A percentile compares a stretch with the other conserved stretches of the same genome.
These are phyloP conservation scores for Ogataea salicorniae DNA, from an alignment of 805 yeast species.

Conservation along the genomic window DNA sequence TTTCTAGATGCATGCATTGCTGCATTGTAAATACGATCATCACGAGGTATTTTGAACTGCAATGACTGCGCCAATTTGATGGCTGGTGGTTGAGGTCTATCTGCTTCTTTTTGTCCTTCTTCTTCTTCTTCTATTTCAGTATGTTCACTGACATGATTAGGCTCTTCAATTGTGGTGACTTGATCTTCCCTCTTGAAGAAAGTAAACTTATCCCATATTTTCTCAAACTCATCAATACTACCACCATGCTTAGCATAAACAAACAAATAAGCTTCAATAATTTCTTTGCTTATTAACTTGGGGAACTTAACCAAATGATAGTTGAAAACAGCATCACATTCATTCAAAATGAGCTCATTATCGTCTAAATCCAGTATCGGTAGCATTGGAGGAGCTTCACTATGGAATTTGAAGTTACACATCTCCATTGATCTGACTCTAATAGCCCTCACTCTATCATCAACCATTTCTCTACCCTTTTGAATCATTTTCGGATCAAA, in stretches of 20 bases:
- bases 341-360: conserved; percentile 50
- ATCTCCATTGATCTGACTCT: conserved; percentile 32
- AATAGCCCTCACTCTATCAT: conserved; percentile 38
- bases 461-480: conserved; percentile 24
- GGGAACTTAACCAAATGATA: conserved; percentile 44
- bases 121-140: conserved; percentile 5
- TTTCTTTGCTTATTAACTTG: conserved; percentile 34
- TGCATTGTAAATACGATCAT: conserved; percentile 49
- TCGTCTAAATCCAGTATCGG: conserved; percentile 32
- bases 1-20: conserved; percentile 63
- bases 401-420: conserved; percentile 27
- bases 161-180: conserved; percentile 22
- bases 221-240: conserved; percentile 31
- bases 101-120: conserved; percentile 17
- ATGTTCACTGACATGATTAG: conserved; percentile 5
- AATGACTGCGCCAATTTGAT: conserved; percentile 2
- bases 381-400: conserved; percentile 71
- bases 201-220: conserved; percentile 33
- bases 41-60: conserved; percentile 33
- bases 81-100: conserved; percentile 13
- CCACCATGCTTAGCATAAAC: conserved; percentile 36
- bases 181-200: conserved; percentile 26
- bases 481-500: conserved; percentile 22
- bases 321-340: conserved; percentile 73
- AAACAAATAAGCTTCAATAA: conserved; percentile 48